Base-by-base conservation (phyloP, 495 filamentous ascomycete genomes). In the Aspergillus sclerotioniger region DNA sequence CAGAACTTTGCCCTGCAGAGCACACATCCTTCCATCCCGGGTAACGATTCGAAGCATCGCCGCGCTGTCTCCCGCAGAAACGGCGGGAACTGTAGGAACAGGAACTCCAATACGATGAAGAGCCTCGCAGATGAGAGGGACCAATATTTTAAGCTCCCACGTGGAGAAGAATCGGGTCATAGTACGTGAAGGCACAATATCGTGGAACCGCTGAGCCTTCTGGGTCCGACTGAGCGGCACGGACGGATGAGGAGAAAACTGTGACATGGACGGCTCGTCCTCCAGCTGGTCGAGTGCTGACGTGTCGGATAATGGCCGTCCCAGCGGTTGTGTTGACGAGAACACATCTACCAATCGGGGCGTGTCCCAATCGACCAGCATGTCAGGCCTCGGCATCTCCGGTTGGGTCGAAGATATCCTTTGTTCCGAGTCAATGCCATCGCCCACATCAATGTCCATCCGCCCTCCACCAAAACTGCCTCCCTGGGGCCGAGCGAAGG, bases 131-230 rank as follows among this genome's bases (percentile, higher is more conserved):
- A 99, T 78, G 60, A 91, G 82, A 35, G 90, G 87, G 1, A 96
- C 82, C 2, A 99, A 84, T 39, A 90, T 80, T 50, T 83, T 73
- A n/a, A 91, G 74, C 10, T 90, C 82, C 71, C 92, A 86, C 28
- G 86, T 81, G 12, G 92, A 96, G 72, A 91, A 90, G 80, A 99
- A 98, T 46, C 92, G 88, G 19, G 92, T 92, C 58, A 98, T 84
- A 1, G 87, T 83, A 69, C 92, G 87, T 16, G 83, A 80, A 10
- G 90, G 93, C 32, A 89, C 74, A 60, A 99, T 94, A 71, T 99
- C 94, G 52, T 82, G 81, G 82, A 98, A 99, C 33, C 81, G 83
- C 51, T 87, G 86, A 6, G 94, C 94, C 53, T 87, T 87, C 67
- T 99, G 94, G 12, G 94, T 99, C 43, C 85, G 81, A 58, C 77